These are phyloP conservation scores for Fomitopsis schrenkii DNA, from an alignment of 1,284 basidiomycete species.

Conservation along the genomic window DNA sequence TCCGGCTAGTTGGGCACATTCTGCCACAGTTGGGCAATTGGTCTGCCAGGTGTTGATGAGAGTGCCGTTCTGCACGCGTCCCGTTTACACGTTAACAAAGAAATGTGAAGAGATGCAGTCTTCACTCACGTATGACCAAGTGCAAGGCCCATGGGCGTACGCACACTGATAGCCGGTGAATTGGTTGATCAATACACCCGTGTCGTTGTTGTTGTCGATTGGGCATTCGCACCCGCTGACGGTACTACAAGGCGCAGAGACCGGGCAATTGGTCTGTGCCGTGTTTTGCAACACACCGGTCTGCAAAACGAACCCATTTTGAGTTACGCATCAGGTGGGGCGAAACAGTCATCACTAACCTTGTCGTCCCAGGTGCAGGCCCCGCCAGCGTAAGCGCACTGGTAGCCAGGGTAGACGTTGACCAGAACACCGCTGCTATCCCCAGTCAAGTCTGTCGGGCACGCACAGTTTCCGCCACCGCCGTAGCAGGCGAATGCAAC, in stretches of 20 bases:
- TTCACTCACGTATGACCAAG: slow-evolving; percentile 21
- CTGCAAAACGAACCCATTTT: neutral
- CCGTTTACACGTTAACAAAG: neutral
- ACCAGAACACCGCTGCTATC: slow-evolving; percentile 9
- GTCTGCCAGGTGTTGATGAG: slow-evolving; percentile 16
- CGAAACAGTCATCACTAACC: neutral
- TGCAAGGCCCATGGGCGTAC: slow-evolving; percentile 21
- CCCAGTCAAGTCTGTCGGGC: slow-evolving; percentile 10
- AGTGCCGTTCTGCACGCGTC: slow-evolving; percentile 7
- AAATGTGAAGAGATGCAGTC: too few relatives aligned
- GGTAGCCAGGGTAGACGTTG: slow-evolving; percentile 13
- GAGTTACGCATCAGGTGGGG: neutral
- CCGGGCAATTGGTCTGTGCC: slow-evolving; percentile 21
- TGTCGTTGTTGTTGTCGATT: slow-evolving; percentile 14
- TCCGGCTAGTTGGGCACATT: slow-evolving; percentile 9
- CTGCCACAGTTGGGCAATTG: slow-evolving; percentile 13
- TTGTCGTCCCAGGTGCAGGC: slow-evolving; percentile 13
- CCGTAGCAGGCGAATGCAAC: slow-evolving; percentile 10
- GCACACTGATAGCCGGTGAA: slow-evolving; percentile 25
- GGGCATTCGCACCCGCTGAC: slow-evolving; percentile 19
- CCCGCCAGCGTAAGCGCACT: slow-evolving; percentile 13
- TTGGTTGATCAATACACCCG: slow-evolving; percentile 22
- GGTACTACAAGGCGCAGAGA: slow-evolving; percentile 14
- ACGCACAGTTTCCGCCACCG: slow-evolving; percentile 9
- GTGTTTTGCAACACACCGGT: slow-evolving; percentile 19